These are phyloP conservation scores for Mortierella claussenii DNA, from an alignment of 192 early-diverging fungal genomes.

Conservation along the genomic window DNA sequence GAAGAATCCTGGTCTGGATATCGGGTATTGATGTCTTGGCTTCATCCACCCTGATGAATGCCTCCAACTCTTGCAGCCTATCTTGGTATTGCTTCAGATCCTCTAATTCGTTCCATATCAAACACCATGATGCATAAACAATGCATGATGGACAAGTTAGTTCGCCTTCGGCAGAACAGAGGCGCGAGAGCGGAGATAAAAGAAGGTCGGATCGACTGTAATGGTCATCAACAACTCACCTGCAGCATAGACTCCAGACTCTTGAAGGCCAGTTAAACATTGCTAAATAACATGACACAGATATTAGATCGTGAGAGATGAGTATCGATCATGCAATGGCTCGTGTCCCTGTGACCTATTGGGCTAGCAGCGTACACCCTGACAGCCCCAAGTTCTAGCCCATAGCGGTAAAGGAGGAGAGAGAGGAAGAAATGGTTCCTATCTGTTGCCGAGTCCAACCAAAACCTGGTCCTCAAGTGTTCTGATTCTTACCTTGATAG, in stretches of 20 bases:
- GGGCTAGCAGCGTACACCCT: not conserved
- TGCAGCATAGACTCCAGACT: conserved; percentile 38
- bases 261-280: conserved; percentile 42
- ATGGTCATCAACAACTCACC: conserved; percentile 15
- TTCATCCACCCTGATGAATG: conserved; percentile 63
- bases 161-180: too few relatives aligned
- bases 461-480: too few relatives aligned
- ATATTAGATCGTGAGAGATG: conserved; percentile 2
- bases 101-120: too few relatives aligned
- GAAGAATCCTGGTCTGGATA: conserved; percentile 54
- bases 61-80: conserved; percentile 67
- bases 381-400: too few relatives aligned
- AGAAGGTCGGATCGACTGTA: too few relatives aligned
- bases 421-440: too few relatives aligned
- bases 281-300: too few relatives aligned
- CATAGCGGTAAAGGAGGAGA: too few relatives aligned
- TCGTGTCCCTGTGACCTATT: not conserved
- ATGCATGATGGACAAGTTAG: too few relatives aligned
- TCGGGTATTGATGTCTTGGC: conserved; percentile 50
- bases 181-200: not conserved
- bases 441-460: too few relatives aligned
- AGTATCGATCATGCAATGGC: too few relatives aligned
- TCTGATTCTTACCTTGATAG: conserved; percentile 67
- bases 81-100: conserved; percentile 70
- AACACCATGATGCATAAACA: too few relatives aligned